These are phyloP conservation scores for Coemansia pectinata DNA, from an alignment of 192 early-diverging fungal genomes.

Conservation along the genomic window DNA sequence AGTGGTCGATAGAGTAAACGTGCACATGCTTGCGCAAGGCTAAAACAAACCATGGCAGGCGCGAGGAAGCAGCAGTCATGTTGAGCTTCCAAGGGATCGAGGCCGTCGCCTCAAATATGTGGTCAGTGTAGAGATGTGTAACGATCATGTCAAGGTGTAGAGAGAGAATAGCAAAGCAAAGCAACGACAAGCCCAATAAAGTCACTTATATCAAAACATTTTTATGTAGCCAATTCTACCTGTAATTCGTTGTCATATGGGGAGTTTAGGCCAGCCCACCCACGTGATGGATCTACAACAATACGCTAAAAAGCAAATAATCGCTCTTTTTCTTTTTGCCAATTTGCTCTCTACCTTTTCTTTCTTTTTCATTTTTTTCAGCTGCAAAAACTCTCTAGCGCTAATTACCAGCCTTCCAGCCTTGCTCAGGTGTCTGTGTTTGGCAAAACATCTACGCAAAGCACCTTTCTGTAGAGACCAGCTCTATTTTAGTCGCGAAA, in stretches of 20 bases:
- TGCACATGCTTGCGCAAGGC: slow-evolving; percentile 17
- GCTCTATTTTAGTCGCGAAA: not conserved
- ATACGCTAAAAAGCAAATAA: no score
- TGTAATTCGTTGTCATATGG: no score
- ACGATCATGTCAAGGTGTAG: slow-evolving; percentile 8
- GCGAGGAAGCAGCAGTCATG: slow-evolving; percentile 36
- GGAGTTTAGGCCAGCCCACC: no score
- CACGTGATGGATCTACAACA: no score
- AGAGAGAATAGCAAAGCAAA: not conserved
- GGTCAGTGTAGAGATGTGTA: slow-evolving; percentile 25
- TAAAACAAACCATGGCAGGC: slow-evolving; percentile 15
- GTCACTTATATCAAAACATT: not conserved
- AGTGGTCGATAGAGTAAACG: slow-evolving; percentile 25
- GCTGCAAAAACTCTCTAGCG: not conserved
- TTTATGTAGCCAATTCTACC: not conserved
- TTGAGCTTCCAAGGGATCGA: slow-evolving; percentile 32
- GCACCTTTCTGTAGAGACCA: not conserved
- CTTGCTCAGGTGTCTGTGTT: not conserved
- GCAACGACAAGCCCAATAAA: no score
- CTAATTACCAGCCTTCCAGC: not conserved
- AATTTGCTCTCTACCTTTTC: not conserved
- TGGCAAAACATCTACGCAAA: not conserved
- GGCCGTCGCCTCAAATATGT: slow-evolving; percentile 15
- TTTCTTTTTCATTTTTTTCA: not conserved
- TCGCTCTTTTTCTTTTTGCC: not conserved